A percentile compares a stretch with the other conserved stretches of the same genome.
Conservation (phyloP, 495 filamentous ascomycete genomes). For the Aspergillus nidulans region DNA sequence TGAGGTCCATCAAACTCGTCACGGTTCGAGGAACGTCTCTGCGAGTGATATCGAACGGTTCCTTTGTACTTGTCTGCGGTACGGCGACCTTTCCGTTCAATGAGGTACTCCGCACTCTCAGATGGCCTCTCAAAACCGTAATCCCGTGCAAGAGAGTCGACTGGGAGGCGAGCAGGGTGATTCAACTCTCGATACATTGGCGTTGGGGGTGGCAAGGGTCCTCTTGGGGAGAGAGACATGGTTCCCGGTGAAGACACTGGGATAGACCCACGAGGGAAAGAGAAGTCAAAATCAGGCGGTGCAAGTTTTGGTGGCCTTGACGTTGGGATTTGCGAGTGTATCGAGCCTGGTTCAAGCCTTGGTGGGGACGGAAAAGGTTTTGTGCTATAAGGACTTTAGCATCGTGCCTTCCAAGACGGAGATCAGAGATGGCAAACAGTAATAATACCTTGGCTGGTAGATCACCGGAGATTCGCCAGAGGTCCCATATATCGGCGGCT, state of each 20-base stretch:
- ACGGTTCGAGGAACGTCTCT: constrained; percentile 71
- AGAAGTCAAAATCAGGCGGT: constrained; percentile 32
- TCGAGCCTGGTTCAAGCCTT: constrained; percentile 27
- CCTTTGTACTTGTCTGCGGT: constrained; percentile 42
- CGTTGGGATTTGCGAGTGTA: constrained; percentile 25
- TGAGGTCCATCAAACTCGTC: constrained; percentile 88
- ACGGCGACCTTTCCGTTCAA: constrained; percentile 38
- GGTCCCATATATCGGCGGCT: constrained; percentile 29
- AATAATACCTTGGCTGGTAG: constrained; percentile 43
- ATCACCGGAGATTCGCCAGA: constrained; percentile 32
- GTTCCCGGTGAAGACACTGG: constrained; percentile 28
- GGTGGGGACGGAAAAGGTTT: constrained; percentile 30
- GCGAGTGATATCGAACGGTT: constrained; percentile 52
- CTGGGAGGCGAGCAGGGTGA: constrained; percentile 29
- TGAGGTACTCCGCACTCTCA: constrained; percentile 37
- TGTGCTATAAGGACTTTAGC: constrained; percentile 24
- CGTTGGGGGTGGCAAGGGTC: constrained; percentile 25
- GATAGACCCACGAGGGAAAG: constrained; percentile 27
- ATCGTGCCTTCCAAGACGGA: constrained; percentile 1
- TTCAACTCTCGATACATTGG: constrained; percentile 36
- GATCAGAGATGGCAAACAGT: constrained; percentile 13
- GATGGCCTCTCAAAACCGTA: constrained; percentile 27
- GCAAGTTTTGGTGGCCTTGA: constrained; percentile 18
- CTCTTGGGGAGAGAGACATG: constrained; percentile 38
- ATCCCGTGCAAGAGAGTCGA: constrained; percentile 31